Evolutionary conservation across 768 basidiomycete genomes (phyloP).

Genomic region (Obba rivulosa): DNA sequence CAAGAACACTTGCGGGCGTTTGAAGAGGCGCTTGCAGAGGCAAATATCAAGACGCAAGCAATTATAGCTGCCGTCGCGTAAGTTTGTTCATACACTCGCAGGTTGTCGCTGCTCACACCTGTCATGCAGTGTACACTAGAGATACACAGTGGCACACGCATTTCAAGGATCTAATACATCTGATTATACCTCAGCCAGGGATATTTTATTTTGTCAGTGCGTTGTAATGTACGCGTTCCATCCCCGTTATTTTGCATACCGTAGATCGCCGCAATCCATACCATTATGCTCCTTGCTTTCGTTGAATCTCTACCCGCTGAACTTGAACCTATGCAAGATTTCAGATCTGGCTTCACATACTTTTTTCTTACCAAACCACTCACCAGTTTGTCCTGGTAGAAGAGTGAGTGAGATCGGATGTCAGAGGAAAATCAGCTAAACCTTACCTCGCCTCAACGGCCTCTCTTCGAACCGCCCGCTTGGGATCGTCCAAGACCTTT

Average conservation of each 20-base stretch:
- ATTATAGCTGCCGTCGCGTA: slow-evolving; percentile 68
- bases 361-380: slow-evolving; percentile 1
- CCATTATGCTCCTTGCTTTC: too few relatives aligned
- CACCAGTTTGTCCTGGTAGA: slow-evolving; percentile 43
- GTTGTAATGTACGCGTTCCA: slow-evolving; percentile 9
- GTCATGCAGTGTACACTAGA: not conserved
- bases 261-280: slow-evolving; percentile 14
- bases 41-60: slow-evolving; percentile 68
- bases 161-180: not conserved
- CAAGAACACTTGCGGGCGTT: slow-evolving; percentile 76
- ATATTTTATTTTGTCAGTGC: slow-evolving; percentile 9
- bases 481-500: slow-evolving; percentile 84
- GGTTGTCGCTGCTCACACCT: not conserved
- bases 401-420: slow-evolving; percentile 1
- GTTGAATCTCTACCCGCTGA: slow-evolving; percentile 35
- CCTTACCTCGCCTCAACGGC: slow-evolving; percentile 75
- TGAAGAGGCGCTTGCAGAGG: slow-evolving; percentile 65
- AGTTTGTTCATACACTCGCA: not conserved
- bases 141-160: not conserved
- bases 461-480: slow-evolving; percentile 73
- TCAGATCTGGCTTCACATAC: not conserved
- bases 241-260: slow-evolving; percentile 8
- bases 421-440: not conserved
- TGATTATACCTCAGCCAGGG: not conserved
- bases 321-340: slow-evolving; percentile 46